phyloP scores from a whole-genome alignment of 345 rosid species.

The Kandelia obovata region DNA sequence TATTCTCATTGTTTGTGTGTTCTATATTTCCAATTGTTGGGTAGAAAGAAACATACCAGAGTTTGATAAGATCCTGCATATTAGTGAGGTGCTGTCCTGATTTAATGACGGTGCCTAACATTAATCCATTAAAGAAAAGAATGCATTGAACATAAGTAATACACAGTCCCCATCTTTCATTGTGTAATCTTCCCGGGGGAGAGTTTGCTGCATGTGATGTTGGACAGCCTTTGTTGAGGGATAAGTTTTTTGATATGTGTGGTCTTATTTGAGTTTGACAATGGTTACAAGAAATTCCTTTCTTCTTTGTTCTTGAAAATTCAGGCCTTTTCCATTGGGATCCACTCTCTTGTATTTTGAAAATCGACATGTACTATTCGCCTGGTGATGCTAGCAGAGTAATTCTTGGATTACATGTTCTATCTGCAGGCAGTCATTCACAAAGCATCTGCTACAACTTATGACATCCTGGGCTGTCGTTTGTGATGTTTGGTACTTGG shows the following conservation, averaged over 20 bases:
- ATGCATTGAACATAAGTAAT: neutral
- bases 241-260: neutral
- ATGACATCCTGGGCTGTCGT: conserved; percentile 99
- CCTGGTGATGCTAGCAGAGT: conserved; percentile 3
- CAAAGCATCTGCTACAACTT: conserved; percentile 92
- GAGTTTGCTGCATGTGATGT: neutral
- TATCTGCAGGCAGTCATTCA: conserved; percentile 84
- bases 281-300: neutral
- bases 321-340: neutral
- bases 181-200: neutral
- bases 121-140: neutral
- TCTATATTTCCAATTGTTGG: neutral
- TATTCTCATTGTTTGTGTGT: neutral
- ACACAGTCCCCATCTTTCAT: neutral
- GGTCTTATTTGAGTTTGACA: neutral
- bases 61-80: too few species aligned
- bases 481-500: conserved; percentile 99
- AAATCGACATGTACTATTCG: neutral
- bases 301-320: neutral
- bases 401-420: conserved; percentile 13
- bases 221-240: neutral
- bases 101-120: neutral
- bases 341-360: neutral
- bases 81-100: neutral
- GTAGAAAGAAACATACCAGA: neutral